Conservation (phyloP, 257 asterid species). For the Nicotiana obtusifolia region DNA sequence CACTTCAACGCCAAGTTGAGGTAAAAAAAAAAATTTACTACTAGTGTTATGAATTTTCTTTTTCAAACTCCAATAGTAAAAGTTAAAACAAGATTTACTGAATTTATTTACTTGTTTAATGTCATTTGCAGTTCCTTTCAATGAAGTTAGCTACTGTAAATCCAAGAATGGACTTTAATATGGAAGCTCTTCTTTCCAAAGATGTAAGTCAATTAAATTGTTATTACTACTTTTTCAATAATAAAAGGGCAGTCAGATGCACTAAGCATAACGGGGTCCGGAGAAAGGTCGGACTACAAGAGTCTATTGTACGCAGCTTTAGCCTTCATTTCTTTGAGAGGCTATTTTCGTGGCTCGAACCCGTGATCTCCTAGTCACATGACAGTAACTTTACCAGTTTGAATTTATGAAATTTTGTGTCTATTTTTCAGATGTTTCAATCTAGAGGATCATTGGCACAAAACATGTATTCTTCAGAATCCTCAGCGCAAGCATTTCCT, state of each 20-base stretch:
- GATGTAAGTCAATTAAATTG: conserved; percentile 42
- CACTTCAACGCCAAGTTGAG: conserved; percentile 87
- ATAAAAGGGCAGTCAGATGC: no score
- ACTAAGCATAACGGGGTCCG: no score
- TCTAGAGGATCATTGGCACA: conserved; percentile 45
- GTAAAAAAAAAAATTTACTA: conserved; percentile 21
- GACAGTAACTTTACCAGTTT: not conserved
- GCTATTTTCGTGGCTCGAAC: no score
- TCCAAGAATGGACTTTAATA: conserved; percentile 68
- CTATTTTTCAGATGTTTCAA: conserved; percentile 38
- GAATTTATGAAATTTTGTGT: not conserved
- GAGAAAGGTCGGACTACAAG: no score
- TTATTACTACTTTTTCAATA: not conserved
- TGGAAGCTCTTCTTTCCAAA: conserved; percentile 62
- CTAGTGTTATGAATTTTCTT: not conserved
- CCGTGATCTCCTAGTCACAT: no score
- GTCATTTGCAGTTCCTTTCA: conserved; percentile 62
- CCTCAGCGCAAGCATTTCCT: conserved; percentile 23
- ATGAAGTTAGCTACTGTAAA: conserved; percentile 79
- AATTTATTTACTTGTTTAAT: not conserved
- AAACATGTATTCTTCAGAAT: conserved; percentile 34
- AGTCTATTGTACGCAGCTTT: no score
- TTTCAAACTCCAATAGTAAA: not conserved
- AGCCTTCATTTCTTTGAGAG: no score
- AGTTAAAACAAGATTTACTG: not conserved